These are phyloP conservation scores for Daedaleopsis nitida DNA, from an alignment of 768 basidiomycete species.

Conservation along the genomic window DNA sequence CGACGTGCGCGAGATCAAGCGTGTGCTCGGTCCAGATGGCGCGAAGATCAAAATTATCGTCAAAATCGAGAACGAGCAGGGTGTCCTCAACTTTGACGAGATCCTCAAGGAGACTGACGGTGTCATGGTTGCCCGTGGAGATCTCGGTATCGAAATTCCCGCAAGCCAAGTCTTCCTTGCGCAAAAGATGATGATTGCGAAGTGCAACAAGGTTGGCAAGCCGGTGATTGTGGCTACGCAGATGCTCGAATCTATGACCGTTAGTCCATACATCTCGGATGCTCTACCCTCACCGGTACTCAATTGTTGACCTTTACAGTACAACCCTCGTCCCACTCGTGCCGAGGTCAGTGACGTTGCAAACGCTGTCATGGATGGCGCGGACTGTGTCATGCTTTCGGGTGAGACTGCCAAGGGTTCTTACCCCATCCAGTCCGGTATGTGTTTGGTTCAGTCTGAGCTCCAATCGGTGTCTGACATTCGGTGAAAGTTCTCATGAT, in stretches of 20 bases:
- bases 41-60: constrained; percentile 98
- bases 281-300: not conserved
- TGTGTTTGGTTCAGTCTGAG: constrained; percentile 21
- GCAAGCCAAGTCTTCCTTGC: constrained; percentile 98
- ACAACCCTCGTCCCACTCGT: constrained; percentile 98
- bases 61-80: constrained; percentile 99
- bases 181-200: constrained; percentile 99
- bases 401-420: constrained; percentile 98
- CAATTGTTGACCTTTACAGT: constrained; percentile 46
- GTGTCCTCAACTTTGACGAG: constrained; percentile 98
- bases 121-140: constrained; percentile 99
- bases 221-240: constrained; percentile 99
- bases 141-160: constrained; percentile 99
- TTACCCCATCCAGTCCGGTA: constrained; percentile 95
- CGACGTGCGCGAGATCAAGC: constrained; percentile 92
- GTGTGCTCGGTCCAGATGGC: constrained; percentile 92
- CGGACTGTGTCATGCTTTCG: constrained; percentile 99
- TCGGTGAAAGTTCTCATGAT: constrained; percentile 85
- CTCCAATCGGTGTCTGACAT: not conserved
- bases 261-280: constrained; percentile 36
- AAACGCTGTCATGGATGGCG: constrained; percentile 97
- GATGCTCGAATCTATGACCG: constrained; percentile 99
- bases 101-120: constrained; percentile 94
- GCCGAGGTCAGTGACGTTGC: constrained; percentile 99
- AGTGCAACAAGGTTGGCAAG: constrained; percentile 98